Evolutionary conservation across 2,329 filamentous ascomycete species (phyloP).

Genomic region (Aspergillus sp.): DNA sequence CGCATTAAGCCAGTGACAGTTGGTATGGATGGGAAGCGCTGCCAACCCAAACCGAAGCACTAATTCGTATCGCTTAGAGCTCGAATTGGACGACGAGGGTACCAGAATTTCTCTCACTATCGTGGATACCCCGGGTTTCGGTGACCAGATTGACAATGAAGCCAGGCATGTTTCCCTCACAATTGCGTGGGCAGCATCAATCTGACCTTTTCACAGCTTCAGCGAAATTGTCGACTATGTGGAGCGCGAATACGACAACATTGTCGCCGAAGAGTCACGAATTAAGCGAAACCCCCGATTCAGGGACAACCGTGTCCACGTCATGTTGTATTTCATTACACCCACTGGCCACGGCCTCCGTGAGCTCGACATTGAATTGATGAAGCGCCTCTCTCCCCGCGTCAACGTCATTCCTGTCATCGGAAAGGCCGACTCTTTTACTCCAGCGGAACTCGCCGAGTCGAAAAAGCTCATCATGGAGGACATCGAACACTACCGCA

Average conservation of each 20-base stretch:
- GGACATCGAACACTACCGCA: conserved; percentile 99
- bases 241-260: conserved; percentile 99
- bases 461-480: conserved; percentile 99
- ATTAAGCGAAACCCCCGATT: conserved; percentile 99
- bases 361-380: conserved; percentile 98
- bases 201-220: conserved; percentile 66
- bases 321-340: conserved; percentile 98
- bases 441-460: conserved; percentile 92
- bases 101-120: conserved; percentile 98
- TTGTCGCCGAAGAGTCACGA: conserved; percentile 97
- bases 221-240: conserved; percentile 97
- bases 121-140: conserved; percentile 97
- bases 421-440: conserved; percentile 96
- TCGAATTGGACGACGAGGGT: conserved; percentile 96
- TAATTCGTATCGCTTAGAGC: conserved; percentile 50
- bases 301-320: conserved; percentile 98
- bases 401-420: conserved; percentile 99
- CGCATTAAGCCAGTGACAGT: conserved; percentile 99
- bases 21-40: conserved; percentile 63
- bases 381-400: conserved; percentile 97
- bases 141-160: conserved; percentile 99
- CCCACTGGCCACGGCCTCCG: conserved; percentile 96
- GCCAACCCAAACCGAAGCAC: conserved; percentile 9
- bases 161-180: conserved; percentile 68
- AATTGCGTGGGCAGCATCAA: background rate